A percentile compares a stretch with the other conserved stretches of the same genome.
Conservation (phyloP, 2,329 filamentous ascomycete genomes). For the Colletotrichum nymphaeae region DNA sequence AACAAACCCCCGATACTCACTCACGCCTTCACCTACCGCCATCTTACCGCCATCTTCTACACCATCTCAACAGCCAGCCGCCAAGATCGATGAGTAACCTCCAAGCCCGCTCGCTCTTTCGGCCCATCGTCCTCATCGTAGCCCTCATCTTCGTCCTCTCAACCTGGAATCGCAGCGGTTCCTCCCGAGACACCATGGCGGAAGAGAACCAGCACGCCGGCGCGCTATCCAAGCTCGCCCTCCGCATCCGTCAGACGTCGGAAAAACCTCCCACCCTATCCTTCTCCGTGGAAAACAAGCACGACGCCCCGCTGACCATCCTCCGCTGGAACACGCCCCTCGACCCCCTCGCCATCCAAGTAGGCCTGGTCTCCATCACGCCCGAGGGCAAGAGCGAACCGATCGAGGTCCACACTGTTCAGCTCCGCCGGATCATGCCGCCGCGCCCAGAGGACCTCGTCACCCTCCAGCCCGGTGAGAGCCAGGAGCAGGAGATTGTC, state of each 20-base stretch:
- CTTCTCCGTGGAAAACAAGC: slow-evolving; percentile 53
- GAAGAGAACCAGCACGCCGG: slow-evolving; percentile 11
- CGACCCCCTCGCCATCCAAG: slow-evolving; percentile 53
- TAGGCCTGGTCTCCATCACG: slow-evolving; percentile 55
- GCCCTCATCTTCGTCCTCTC: slow-evolving; percentile 11
- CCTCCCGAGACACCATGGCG: slow-evolving; percentile 23
- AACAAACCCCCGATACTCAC: neutral
- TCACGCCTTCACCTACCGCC: neutral
- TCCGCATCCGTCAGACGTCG: slow-evolving; percentile 48
- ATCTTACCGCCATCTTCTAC: neutral
- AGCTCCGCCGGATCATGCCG: slow-evolving; percentile 54
- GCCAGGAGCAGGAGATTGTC: slow-evolving; percentile 46
- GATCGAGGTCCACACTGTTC: slow-evolving; percentile 50
- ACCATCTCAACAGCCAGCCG: neutral
- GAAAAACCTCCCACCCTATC: slow-evolving; percentile 49
- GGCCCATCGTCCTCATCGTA: slow-evolving; percentile 21
- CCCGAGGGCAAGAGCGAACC: slow-evolving; percentile 46
- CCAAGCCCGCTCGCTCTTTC: neutral
- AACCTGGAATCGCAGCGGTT: slow-evolving; percentile 10
- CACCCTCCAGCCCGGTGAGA: slow-evolving; percentile 51
- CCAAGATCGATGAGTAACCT: slow-evolving; percentile 7
- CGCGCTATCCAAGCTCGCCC: slow-evolving; percentile 41
- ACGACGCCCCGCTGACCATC: slow-evolving; percentile 51
- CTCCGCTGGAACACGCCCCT: slow-evolving; percentile 58
- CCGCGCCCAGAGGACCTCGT: slow-evolving; percentile 51